Evolutionary conservation across 331 rosid genomes (phyloP), one percentile per base, ranked within the genome.

Genomic region (Acacia pycnantha): DNA sequence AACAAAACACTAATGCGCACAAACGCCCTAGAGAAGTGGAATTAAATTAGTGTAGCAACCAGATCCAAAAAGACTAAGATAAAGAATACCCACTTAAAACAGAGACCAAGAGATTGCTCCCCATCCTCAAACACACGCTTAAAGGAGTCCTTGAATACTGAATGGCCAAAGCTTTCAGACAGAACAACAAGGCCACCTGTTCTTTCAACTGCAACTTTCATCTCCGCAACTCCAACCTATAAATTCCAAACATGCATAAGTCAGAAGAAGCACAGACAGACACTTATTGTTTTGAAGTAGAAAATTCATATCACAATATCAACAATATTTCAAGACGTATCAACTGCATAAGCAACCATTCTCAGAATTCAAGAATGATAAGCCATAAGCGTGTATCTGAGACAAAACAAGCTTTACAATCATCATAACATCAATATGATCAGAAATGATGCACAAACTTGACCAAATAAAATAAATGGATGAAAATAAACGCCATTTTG

Each of bases 211-310:
- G 90, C 95, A 80, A 96, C 97, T 91, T 96, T 96, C 95, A 94
- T 96, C 86, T 96, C 99, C 7, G 97, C 97, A 85, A 96, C 97
- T 86, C 99, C 99, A 80, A 96, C 99, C 99, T 96, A 74, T 43
- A 79, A 33, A 82, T 79, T 40, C 73, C 70, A 77, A 83, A 82
- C 31, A 73, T 27, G 61, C 74, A 77, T 11, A 48, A 81, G 79
- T 81, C 73, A 88, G 78, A 47, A 76, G 37, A 79, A 65, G 70
- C 31, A 82, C 5, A 80, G 59, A 44, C 70, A 72, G 22, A 66
- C 66, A 68, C 35, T 71, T 72, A 50, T 56, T 59, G 41, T n/a
- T 75, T 61, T 62, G 47, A 50, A 65, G 51, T 24, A 24, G 74
- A 86, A 78, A 68, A 51, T 53, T 43, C 46, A 5, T 27, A 80